Base-by-base conservation (phyloP, 2,329 filamentous ascomycete species). In the Fusarium subtropicale region DNA sequence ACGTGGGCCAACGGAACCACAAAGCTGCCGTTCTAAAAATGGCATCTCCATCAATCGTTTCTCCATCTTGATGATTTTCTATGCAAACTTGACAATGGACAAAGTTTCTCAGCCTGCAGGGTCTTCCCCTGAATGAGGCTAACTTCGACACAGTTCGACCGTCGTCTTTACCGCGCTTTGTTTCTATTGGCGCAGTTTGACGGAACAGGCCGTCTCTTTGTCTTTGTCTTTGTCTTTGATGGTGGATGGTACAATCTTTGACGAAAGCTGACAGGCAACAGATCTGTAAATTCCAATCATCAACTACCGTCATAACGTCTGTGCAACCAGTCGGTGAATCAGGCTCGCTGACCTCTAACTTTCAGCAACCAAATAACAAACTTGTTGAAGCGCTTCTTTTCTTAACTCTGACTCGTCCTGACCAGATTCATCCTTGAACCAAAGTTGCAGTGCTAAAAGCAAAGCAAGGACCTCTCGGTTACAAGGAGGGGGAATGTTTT, bases 391-490 rank as follows among this genome's bases (percentile, higher is more conserved):
- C 48, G 41, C 38, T 24, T 52, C 36, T 50, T 24, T 7, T 16
- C n/a, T 22, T 12, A 46, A 4, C 18, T 46, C 42, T 48, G 45
- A 33, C 53, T 38, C 33, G 42, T 42, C 20, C 50, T 46, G 56
- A 45, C 47, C 24, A 62, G n/a, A 42, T 30, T 3, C 16, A 55
- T 47, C 61, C 69, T 66, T 59, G 68, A 56, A 53, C 26, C 15
- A 46, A 41, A 38, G 53, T 58, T 60, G 69, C 55, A 34, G 54
- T 61, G 55, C 44, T 20, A 39, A 60, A 39, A 41, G 34, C 34
- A 39, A 39, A 64, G 51, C 63, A 71, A 72, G 64, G 66, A 72
- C 67, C 68, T 71, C 36, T 41, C 24, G 7, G 33, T 36, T 20
- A 13, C 36, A 44, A 15, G 41, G 41, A 28, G 54, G 13, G 47